A percentile compares a stretch with the other conserved stretches of the same genome.
Evolutionary conservation across 2,329 filamentous ascomycete species (phyloP).

Genomic region (Neurospora crassa): DNA sequence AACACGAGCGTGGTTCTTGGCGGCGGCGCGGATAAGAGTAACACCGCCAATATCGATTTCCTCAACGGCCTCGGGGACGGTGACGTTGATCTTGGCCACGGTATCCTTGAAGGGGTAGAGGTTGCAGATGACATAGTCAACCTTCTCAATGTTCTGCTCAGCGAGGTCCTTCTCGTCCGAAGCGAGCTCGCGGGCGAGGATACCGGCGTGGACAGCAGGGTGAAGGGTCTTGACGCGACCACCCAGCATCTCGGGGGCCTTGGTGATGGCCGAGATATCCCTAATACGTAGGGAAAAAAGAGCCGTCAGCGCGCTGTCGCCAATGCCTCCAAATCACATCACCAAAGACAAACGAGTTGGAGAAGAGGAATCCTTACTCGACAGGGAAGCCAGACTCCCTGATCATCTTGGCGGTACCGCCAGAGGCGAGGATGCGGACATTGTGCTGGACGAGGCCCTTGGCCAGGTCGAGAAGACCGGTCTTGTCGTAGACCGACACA

Average conservation of each 20-base stretch:
- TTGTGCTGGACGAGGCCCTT: conserved; percentile 83
- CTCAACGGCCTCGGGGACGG: conserved; percentile 91
- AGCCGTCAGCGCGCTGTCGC: conserved; percentile 5
- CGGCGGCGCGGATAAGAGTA: conserved; percentile 88
- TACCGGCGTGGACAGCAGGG: conserved; percentile 82
- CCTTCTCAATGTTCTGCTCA: conserved; percentile 89
- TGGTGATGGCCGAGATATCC: conserved; percentile 95
- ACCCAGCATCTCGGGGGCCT: conserved; percentile 92
- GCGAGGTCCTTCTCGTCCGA: conserved; percentile 96
- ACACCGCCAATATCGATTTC: conserved; percentile 99
- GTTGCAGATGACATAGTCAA: conserved; percentile 96
- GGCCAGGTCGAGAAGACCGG: conserved; percentile 81
- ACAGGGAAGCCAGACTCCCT: conserved; percentile 92
- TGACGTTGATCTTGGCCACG: conserved; percentile 92
- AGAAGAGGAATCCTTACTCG: conserved; percentile 52
- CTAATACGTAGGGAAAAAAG: conserved; percentile 31
- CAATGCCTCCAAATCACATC: background rate
- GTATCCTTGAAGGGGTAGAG: conserved; percentile 99
- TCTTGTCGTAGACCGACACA: conserved; percentile 98
- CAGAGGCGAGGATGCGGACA: conserved; percentile 87
- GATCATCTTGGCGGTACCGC: conserved; percentile 92
- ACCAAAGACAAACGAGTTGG: background rate
- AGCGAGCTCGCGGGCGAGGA: conserved; percentile 86
- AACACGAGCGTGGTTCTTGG: conserved; percentile 94
- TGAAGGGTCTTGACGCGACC: conserved; percentile 85